These are phyloP conservation scores for Gaillardinia entomophila DNA, from an alignment of 805 yeast species.

Conservation along the genomic window DNA sequence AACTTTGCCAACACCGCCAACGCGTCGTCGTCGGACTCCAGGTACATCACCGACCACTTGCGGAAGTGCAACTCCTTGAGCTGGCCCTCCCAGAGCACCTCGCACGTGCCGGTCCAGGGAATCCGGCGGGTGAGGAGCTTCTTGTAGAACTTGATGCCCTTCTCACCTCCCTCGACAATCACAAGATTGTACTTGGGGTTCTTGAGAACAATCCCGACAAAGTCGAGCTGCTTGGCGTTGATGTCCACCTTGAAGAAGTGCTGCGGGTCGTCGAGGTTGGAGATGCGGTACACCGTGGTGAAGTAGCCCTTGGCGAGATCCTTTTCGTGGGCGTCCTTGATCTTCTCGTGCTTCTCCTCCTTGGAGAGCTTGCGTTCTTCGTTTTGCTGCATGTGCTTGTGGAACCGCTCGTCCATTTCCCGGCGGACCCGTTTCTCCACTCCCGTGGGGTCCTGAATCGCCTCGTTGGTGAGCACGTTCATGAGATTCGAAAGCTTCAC, in stretches of 20 bases:
- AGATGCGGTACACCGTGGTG: conserved; percentile 55
- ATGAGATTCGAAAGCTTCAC: conserved; percentile 78
- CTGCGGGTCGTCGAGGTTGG: conserved; percentile 53
- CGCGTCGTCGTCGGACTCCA: conserved; percentile 47
- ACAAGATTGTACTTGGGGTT: conserved; percentile 48
- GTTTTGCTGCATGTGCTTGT: conserved; percentile 57
- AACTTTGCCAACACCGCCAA: conserved; percentile 43
- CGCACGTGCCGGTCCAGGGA: conserved; percentile 58
- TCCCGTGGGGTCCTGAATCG: conserved; percentile 82
- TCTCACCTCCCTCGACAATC: conserved; percentile 70
- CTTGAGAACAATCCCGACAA: conserved; percentile 58
- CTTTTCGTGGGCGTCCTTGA: conserved; percentile 34
- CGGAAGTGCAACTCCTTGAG: conserved; percentile 48
- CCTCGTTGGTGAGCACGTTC: conserved; percentile 80
- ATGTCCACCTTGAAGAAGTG: conserved; percentile 70
- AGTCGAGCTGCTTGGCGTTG: conserved; percentile 67
- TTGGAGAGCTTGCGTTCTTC: conserved; percentile 53
- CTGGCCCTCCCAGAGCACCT: conserved; percentile 68
- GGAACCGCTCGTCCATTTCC: conserved; percentile 60
- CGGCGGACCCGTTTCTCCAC: conserved; percentile 66
- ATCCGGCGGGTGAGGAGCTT: conserved; percentile 58
- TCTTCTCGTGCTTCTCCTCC: conserved; percentile 52
- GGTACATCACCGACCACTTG: conserved; percentile 63
- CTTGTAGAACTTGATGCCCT: conserved; percentile 55
- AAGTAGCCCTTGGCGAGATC: conserved; percentile 49